Base-by-base conservation (phyloP, 2,329 filamentous ascomycete species). In the Cladosporium sp. region DNA sequence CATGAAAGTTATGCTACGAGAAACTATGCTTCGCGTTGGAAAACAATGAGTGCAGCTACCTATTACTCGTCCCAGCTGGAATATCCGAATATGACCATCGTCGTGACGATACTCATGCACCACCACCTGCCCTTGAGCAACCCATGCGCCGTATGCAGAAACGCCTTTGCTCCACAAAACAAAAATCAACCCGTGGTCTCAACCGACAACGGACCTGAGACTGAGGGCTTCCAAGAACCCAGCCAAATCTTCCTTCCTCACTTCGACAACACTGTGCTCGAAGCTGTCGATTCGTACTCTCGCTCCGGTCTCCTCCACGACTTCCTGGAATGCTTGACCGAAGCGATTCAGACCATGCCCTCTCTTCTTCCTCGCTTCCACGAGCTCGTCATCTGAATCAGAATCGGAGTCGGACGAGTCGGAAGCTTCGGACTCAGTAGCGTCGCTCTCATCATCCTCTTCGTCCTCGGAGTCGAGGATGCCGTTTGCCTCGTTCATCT, bases 221-320 rank as follows among this genome's bases (percentile, higher is more conserved):
- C 93, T 97, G 75, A 99, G 78, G 65, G 90, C 89, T 81, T 99
- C 95, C 70, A 99, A 82, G 77, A 99, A 99, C 0, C 90, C 92
- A 18, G 88, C 88, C 31, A 99, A 80, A 78, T 98, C 95, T 76
- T 98, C 95, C 81, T 97, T 97, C 79, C 89, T 89, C n/a, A 99
- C 94, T 77, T 99, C 95, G 56, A 98, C 93, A 8, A 98, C 95
- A 74, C 92, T 96, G 77, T 97, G 92, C 79, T 99, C 95, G 74
- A 99, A 99, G 77, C 91, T 96, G 79, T 99, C 95, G 75, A 97
- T 96, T 67, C 93, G 84, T 23, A 98, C 93, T 18, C 93, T 82
- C 0, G 94, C 92, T 66, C 89, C 95, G 18, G 94, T 98, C 82
- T 97, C 92, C 61, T 90, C 87, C 2, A 97, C 91, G 0, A 98